Conservation (phyloP, 768 basidiomycete species). For the Naganishia onofrii region DNA sequence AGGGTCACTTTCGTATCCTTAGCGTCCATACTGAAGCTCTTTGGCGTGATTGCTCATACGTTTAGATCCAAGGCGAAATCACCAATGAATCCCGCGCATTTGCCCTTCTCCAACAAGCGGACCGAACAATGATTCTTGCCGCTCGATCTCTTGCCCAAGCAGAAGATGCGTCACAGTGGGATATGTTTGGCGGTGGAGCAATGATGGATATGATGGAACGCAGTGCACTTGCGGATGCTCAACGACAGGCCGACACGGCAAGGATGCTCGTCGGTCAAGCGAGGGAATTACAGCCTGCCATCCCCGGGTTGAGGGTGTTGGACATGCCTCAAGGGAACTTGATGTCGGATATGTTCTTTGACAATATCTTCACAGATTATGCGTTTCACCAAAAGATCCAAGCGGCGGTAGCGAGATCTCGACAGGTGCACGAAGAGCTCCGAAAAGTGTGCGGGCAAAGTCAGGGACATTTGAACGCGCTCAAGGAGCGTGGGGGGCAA, state of each 20-base stretch:
- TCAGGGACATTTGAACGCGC: conserved; percentile 15
- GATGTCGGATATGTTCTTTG: conserved; percentile 30
- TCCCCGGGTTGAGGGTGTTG: conserved; percentile 10
- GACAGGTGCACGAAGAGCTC: conserved; percentile 14
- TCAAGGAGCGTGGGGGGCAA: conserved; percentile 4
- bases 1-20: neutral
- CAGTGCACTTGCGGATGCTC: conserved; percentile 26
- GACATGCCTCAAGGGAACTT: conserved; percentile 24
- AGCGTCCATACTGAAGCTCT: neutral
- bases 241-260: conserved; percentile 23
- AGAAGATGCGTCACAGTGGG: conserved; percentile 26
- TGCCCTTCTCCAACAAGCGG: conserved; percentile 26
- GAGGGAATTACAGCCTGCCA: conserved; percentile 14
- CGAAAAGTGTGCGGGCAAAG: conserved; percentile 16
- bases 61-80: conserved; percentile 28
- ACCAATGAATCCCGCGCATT: conserved; percentile 29
- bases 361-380: conserved; percentile 31
- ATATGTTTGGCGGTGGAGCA: conserved; percentile 32
- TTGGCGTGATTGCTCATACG: no score
- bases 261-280: conserved; percentile 30
- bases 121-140: conserved; percentile 18
- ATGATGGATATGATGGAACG: conserved; percentile 34
- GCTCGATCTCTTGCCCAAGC: conserved; percentile 15
- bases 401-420: conserved; percentile 2
- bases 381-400: conserved; percentile 33